Base-by-base conservation (phyloP, 2,329 filamentous ascomycete genomes). In the Hypoxylon sp. region DNA sequence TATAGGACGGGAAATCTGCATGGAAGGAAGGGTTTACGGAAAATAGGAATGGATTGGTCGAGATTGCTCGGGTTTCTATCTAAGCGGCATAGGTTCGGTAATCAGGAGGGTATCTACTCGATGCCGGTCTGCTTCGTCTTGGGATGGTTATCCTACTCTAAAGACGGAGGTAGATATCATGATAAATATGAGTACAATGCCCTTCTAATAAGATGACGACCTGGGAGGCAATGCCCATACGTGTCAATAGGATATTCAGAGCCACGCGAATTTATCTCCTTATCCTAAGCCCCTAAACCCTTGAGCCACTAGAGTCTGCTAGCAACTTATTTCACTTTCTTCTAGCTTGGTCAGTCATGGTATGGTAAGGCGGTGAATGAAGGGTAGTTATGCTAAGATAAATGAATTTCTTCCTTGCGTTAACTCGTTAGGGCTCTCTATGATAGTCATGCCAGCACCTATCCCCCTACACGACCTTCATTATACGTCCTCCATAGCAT, bases 1-100 rank as follows among this genome's bases (percentile, higher is more conserved):
- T 43, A 48, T 32, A 62, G 46, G 47, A 41, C 21, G 4, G 56
- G 46, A 34, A 37, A 32, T 21, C 39, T 53, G 37, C 52, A 64
- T 41, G 16, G 37, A 8, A 21, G 16, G 11, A 19, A 21, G n/a
- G 16, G 16, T n/a, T 2, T 41, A 21, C 16, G 37, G 37, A 53
- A 58, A 65, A 65, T 46, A 27, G 53, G 39, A 50, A 54, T 48
- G 37, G 16, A 21, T 41, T n/a, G n/a, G 37, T 21, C 37, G 5
- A 41, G 37, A 41, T 41, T 41, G 37, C 37, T 41, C 4, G 21
- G 37, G 37, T 19, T 21, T 41, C 37, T 41, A 37, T 50, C n/a
- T 52, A 14, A 29, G 16, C 16, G 29, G 25, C 27, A 43, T 16
- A 43, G 48, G n/a, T 27, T 32, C 29, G 7, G 25, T 58, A 58